Evolutionary conservation across 345 rosid species (phyloP), one percentile per base, ranked within the genome.

Genomic region (Nephelium lappaceum): DNA sequence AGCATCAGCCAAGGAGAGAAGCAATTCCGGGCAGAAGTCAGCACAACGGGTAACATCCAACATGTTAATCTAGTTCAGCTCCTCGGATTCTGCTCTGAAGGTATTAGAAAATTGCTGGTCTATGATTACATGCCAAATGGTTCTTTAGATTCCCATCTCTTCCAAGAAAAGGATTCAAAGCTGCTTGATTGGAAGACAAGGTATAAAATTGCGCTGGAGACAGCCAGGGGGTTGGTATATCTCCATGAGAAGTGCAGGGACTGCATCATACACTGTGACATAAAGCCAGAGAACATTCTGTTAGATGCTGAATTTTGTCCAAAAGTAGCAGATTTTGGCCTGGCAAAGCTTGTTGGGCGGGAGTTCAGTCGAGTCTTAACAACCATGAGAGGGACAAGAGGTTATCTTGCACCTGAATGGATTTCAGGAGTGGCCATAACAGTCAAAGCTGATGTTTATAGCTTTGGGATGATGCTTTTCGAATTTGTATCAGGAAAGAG

Each of bases 401-500:
- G 97, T 16, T 74, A 74, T 31, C 77, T 74, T 45, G 77, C 70
- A 43, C 77, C 77, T 0, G 77, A 74, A 63, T 74, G 97, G 98
- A 86, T 95, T 69, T 95, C 98, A 3, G 96, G 97, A 58, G 92
- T 89, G n/a, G 92, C 97, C 23, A 83, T 93, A 58, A 91, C 97
- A 9, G 86, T 93, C 19, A 93, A 95, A 80, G 97, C 97, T 0
- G 97, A 95, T 78, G 98, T 93, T 42, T 95, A 91, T 75, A 95
- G 98, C 82, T 93, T 87, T 4, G 98, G 98, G 18, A 93, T 95
- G 97, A 89, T 93, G 97, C 83, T 95, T 14, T 89, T 89, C 15
- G 98, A 95, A 83, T 16, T 91, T 76, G 87, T 93, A 24, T 93
- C 95, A 0, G 98, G 97, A 67, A 90, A 88, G 81, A 89, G 97